A percentile compares a stretch with the other conserved stretches of the same genome.
These are phyloP conservation scores for Zalerion maritima DNA, from an alignment of 495 filamentous ascomycete genomes.

Conservation along the genomic window DNA sequence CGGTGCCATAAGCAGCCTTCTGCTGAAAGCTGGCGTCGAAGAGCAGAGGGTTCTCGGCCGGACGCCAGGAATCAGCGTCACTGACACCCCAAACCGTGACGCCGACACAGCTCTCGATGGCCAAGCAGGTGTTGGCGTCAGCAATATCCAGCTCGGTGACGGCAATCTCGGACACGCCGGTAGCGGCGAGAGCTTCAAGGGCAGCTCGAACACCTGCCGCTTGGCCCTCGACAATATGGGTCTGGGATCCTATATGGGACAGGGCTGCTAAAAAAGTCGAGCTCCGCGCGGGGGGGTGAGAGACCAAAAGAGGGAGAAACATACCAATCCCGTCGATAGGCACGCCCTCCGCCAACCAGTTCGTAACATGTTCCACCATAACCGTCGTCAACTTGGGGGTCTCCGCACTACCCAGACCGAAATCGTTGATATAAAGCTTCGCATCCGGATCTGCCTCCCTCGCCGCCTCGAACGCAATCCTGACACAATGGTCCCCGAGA, in stretches of 20 bases:
- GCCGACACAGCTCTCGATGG: constrained; percentile 51
- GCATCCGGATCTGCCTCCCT: constrained; percentile 40
- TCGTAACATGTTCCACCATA: constrained; percentile 49
- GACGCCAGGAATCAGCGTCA: constrained; percentile 55
- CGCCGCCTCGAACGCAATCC: constrained; percentile 48
- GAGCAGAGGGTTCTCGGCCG: constrained; percentile 41
- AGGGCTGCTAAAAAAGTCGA: constrained; percentile 4
- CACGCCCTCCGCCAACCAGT: constrained; percentile 48
- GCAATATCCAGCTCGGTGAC: constrained; percentile 56
- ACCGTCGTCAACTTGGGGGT: constrained; percentile 40
- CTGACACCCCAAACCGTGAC: constrained; percentile 67
- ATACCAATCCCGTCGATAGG: constrained; percentile 60
- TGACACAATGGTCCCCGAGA: constrained; percentile 41
- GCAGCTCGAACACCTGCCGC: constrained; percentile 29
- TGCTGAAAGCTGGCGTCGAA: constrained; percentile 48
- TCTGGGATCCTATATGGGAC: constrained; percentile 35
- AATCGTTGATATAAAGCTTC: constrained; percentile 58
- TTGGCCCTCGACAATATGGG: constrained; percentile 40
- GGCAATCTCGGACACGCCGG: constrained; percentile 40
- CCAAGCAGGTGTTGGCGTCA: constrained; percentile 41
- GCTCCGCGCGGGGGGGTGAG: not conserved
- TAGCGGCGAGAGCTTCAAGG: constrained; percentile 39
- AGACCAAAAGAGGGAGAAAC: constrained; percentile 2
- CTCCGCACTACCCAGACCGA: constrained; percentile 38
- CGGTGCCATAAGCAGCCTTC: constrained; percentile 58